These are phyloP conservation scores for Populus trichocarpa DNA, from an alignment of 441 rosid genomes.

Conservation along the genomic window DNA sequence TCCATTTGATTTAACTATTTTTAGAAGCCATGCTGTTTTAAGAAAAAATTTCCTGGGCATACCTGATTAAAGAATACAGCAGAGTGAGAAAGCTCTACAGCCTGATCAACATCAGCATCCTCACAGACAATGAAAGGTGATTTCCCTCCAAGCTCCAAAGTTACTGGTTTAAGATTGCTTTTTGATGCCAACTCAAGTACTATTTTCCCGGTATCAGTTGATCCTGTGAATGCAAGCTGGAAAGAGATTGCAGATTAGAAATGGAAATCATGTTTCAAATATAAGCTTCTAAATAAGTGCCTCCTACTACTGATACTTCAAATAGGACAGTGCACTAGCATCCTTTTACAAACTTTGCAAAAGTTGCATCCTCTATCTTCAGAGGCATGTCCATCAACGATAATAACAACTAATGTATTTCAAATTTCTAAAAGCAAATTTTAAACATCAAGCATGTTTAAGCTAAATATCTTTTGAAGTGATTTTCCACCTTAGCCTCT, in stretches of 20 bases:
- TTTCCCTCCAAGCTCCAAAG: constrained; percentile 88
- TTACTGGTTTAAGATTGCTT: constrained; percentile 86
- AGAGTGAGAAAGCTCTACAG: constrained; percentile 79
- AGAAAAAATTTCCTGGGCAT: not conserved
- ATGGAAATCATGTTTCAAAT: not conserved
- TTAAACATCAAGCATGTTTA: not conserved
- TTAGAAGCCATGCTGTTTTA: not conserved
- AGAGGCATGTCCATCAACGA: not conserved
- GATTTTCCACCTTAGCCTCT: not conserved
- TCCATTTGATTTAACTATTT: not conserved
- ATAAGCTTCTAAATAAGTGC: not conserved
- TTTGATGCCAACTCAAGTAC: constrained; percentile 66
- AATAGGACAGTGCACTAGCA: not conserved
- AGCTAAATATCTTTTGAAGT: not conserved
- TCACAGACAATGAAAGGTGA: constrained; percentile 81
- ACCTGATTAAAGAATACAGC: constrained; percentile 92
- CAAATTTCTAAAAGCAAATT: not conserved
- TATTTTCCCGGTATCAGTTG: constrained; percentile 58
- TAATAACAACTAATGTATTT: not conserved
- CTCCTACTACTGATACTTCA: not conserved
- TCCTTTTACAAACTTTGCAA: not conserved
- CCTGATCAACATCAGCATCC: constrained; percentile 74
- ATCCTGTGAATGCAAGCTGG: constrained; percentile 88
- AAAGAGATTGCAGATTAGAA: constrained; percentile 5
- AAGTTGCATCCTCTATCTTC: not conserved